Evolutionary conservation across 1,284 basidiomycete species (phyloP).

Genomic region (Acaromyces ingoldii): DNA sequence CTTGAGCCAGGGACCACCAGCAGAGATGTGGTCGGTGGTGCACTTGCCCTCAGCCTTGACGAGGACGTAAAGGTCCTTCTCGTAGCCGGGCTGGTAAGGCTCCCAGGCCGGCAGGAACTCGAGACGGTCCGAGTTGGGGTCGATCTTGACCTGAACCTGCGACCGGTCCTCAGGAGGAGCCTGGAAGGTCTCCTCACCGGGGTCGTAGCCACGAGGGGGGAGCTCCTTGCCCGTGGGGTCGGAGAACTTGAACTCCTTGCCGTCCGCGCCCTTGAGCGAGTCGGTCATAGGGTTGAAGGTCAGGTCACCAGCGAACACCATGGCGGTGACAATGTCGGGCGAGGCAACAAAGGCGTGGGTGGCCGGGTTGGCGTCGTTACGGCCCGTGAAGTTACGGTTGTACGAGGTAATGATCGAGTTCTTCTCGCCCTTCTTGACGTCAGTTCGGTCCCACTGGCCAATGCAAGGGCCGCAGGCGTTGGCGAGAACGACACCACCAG

Average conservation of each 20-base stretch:
- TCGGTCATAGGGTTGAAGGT: slow-evolving; percentile 97
- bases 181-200: slow-evolving; percentile 96
- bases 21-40: slow-evolving; percentile 69
- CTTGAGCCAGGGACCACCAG: slow-evolving; percentile 98
- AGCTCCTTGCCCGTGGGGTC: slow-evolving; percentile 86
- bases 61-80: slow-evolving; percentile 75
- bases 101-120: slow-evolving; percentile 88
- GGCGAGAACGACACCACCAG: slow-evolving; percentile 88
- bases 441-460: slow-evolving; percentile 95
- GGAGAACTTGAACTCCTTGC: slow-evolving; percentile 95
- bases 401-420: slow-evolving; percentile 95
- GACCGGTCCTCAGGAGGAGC: slow-evolving; percentile 81
- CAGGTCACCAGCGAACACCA: slow-evolving; percentile 88
- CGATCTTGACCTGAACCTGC: slow-evolving; percentile 77
- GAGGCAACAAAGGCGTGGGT: slow-evolving; percentile 99
- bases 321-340: slow-evolving; percentile 94
- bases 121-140: slow-evolving; percentile 85
- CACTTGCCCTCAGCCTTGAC: slow-evolving; percentile 99
- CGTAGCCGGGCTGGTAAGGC: slow-evolving; percentile 69
- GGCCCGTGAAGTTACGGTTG: slow-evolving; percentile 99
- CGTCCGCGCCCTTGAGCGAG: slow-evolving; percentile 78
- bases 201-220: slow-evolving; percentile 88
- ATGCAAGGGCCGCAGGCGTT: slow-evolving; percentile 99
- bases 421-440: slow-evolving; percentile 90
- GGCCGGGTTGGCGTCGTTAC: slow-evolving; percentile 98